phyloP scores from a whole-genome alignment of 371 early-diverging fungal genomes.

The Mortierella sp. region DNA sequence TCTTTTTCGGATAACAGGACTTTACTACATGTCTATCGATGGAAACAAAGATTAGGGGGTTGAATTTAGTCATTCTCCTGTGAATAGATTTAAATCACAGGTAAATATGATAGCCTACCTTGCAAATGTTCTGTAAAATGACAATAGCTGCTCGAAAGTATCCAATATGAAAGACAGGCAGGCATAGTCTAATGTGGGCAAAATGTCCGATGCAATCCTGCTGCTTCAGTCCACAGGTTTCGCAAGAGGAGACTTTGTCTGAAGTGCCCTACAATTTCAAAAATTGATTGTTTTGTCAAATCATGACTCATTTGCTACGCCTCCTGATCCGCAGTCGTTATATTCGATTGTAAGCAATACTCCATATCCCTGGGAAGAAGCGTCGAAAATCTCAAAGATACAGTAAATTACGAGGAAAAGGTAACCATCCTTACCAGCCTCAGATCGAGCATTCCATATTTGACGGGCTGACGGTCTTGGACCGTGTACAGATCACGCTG shows the following conservation, averaged over 20 bases:
- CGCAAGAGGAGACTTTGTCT: slow-evolving; percentile 88
- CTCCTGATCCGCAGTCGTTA: slow-evolving; percentile 27
- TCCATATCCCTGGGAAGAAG: background rate
- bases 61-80: background rate
- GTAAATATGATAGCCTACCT: slow-evolving; percentile 64
- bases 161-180: slow-evolving; percentile 99
- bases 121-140: slow-evolving; percentile 98
- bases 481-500: slow-evolving; percentile 94
- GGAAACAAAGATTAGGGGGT: background rate
- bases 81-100: background rate
- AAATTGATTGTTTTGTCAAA: background rate
- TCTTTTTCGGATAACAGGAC: slow-evolving; percentile 90
- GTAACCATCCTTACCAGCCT: slow-evolving; percentile 72
- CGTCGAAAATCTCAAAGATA: background rate
- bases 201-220: slow-evolving; percentile 99
- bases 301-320: slow-evolving; percentile 35
- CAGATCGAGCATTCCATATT: slow-evolving; percentile 92
- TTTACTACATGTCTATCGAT: slow-evolving; percentile 80
- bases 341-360: background rate
- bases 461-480: slow-evolving; percentile 82
- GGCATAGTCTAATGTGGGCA: slow-evolving; percentile 93
- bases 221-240: slow-evolving; percentile 93
- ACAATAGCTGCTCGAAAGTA: slow-evolving; percentile 92
- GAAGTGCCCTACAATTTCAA: slow-evolving; percentile 81
- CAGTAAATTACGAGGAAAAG: background rate